Conservation (phyloP, 2,329 filamentous ascomycete genomes). For the Colletotrichum sp. region DNA sequence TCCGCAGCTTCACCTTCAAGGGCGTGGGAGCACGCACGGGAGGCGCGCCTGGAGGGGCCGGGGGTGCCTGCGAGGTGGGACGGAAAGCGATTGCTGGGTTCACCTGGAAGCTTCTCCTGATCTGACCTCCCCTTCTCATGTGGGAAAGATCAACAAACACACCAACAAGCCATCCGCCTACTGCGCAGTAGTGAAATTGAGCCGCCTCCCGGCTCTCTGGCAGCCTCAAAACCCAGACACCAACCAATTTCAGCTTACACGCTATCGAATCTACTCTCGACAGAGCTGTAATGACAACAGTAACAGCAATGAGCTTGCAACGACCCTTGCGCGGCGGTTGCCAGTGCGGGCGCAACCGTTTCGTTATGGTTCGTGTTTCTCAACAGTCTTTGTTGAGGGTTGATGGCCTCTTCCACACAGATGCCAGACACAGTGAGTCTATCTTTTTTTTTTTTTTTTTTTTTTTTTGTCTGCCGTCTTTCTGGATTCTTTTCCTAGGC, state of each 20-base stretch:
- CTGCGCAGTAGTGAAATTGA: neutral
- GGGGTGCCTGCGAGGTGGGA: neutral
- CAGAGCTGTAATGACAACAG: neutral
- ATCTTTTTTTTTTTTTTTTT: too few species aligned
- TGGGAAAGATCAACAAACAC: conserved; percentile 8
- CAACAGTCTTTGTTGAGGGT: too few species aligned
- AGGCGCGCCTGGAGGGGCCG: neutral
- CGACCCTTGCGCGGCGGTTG: conserved; percentile 76
- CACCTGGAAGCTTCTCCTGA: conserved; percentile 20
- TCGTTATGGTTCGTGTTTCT: conserved; percentile 78
- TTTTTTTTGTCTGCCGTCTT: neutral
- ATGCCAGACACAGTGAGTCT: conserved; percentile 72
- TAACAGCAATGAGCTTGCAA: conserved; percentile 45
- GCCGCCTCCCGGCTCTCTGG: neutral
- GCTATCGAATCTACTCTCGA: neutral
- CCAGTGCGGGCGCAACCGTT: conserved; percentile 85
- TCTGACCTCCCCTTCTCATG: neutral
- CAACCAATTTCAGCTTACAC: neutral
- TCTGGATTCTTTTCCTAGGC: neutral
- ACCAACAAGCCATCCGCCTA: neutral
- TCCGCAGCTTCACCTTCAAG: neutral
- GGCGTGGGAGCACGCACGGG: neutral
- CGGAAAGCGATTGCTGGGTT: conserved; percentile 2
- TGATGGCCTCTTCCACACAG: conserved; percentile 81
- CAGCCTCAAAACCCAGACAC: neutral